Base-by-base conservation (phyloP, 208 protist genomes). In the Leishmania amazonensis region DNA sequence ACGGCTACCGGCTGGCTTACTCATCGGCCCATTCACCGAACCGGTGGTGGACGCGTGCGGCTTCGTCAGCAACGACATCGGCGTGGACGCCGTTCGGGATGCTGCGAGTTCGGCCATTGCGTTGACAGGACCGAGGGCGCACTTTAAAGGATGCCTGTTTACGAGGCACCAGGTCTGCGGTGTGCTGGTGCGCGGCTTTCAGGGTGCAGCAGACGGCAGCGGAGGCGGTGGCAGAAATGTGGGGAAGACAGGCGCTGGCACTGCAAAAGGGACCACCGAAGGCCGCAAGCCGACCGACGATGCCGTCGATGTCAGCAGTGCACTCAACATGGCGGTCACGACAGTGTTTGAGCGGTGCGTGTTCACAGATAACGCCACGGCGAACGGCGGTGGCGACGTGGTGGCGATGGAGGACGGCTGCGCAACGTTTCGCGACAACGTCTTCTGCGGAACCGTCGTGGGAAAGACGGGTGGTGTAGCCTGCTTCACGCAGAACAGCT, bases 31-130 rank as follows among this genome's bases (percentile, higher is more conserved):
- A 0, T 83, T 86, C 24, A 85, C 88, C 21, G 85, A 90, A 60
- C 84, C 87, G 0, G 13, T 83, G 5, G 67, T 94, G 19, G 78
- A 91, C 71, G n/a, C 79, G 45, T 96, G 91, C 76, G 54, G 85
- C 0, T 97, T 97, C 60, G 67, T 84, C 40, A 81, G 84, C 47
- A 97, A 97, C 81, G 92, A 96, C 73, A 78, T 96, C 64, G 94
- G 92, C 54, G 85, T 97, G 28, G 91, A 96, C 79, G 88, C 88
- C 9, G 81, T 93, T 28, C 86, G 90, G 9, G 83, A 85, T 71
- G 85, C 78, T 17, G 45, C 64, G 35, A 76, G 73, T 45, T n/a
- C 65, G 38, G 84, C 75, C 7, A 49, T 74, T 8, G 67, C 51
- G 49, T 51, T 75, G 49, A 62, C 79, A 35, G 81, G 67, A 47